Conservation (phyloP, 202 grass and related monocot genomes). For the Dendrocalamus latiflorus region DNA sequence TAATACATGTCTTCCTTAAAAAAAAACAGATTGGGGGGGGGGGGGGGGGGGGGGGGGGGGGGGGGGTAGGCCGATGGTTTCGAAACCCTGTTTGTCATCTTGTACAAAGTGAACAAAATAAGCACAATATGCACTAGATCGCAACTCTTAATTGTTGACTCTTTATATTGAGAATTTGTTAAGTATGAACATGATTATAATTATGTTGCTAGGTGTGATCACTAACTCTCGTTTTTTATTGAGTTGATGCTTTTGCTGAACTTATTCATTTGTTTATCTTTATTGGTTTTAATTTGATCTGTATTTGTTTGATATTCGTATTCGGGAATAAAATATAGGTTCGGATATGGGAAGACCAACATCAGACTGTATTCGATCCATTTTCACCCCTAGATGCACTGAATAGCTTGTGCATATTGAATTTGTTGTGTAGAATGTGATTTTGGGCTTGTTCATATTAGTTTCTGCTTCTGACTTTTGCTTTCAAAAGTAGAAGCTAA, state of each 20-base stretch:
- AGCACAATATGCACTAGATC: background rate
- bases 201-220: background rate
- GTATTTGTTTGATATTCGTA: background rate
- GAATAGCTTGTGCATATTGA: background rate
- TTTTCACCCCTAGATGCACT: background rate
- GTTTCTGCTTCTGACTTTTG: too few relatives aligned
- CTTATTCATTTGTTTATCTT: background rate
- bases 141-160: background rate
- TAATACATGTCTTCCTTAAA: background rate
- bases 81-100: background rate
- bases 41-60: too few relatives aligned
- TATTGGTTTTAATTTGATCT: background rate
- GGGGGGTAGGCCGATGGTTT: background rate
- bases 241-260: background rate
- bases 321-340: background rate
- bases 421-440: background rate
- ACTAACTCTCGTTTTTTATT: background rate
- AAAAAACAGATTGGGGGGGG: background rate
- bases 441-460: too few relatives aligned
- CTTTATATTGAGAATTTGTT: background rate
- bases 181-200: background rate
- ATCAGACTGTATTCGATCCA: background rate
- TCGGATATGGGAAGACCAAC: background rate
- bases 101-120: conserved; percentile 3
- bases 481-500: too few relatives aligned